These are phyloP conservation scores for Thymus mandschuricus DNA, from an alignment of 257 asterid species.

Conservation along the genomic window DNA sequence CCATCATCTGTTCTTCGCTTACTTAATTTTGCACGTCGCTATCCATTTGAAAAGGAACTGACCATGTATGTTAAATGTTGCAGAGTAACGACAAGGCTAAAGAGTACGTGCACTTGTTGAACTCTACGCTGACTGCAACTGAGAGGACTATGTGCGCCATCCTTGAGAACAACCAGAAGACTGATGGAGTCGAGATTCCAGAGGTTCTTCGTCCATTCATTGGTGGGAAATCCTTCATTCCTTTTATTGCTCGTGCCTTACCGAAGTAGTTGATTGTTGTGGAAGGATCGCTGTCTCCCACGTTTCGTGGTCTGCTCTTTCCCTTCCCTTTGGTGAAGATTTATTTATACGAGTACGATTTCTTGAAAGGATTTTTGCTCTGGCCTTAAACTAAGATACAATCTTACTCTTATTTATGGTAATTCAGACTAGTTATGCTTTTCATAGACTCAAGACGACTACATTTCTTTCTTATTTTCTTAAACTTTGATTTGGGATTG, in stretches of 20 bases:
- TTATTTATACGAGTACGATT: background rate
- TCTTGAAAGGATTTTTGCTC: conserved; percentile 10
- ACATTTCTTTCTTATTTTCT: too few species aligned
- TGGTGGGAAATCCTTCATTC: conserved; percentile 77
- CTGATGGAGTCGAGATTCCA: conserved; percentile 89
- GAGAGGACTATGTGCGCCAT: conserved; percentile 94
- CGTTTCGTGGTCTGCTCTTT: conserved; percentile 3
- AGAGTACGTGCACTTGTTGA: conserved; percentile 88
- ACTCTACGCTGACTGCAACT: conserved; percentile 93
- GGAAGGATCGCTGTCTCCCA: background rate
- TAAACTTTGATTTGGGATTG: too few species aligned
- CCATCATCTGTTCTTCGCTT: too few species aligned
- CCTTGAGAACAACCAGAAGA: conserved; percentile 87
- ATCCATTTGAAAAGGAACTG: background rate
- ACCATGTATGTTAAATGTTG: conserved; percentile 29
- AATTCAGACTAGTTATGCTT: background rate
- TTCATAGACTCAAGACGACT: background rate
- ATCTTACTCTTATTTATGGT: background rate
- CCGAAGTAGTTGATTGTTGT: conserved; percentile 32
- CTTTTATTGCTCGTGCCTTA: conserved; percentile 54
- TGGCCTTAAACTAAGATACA: background rate
- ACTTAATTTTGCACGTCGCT: background rate
- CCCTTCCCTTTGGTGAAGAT: background rate
- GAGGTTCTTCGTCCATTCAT: conserved; percentile 67
- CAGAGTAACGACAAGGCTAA: conserved; percentile 78